phyloP scores from a whole-genome alignment of 352 stramenopile species.

The Phytophthora megakarya region DNA sequence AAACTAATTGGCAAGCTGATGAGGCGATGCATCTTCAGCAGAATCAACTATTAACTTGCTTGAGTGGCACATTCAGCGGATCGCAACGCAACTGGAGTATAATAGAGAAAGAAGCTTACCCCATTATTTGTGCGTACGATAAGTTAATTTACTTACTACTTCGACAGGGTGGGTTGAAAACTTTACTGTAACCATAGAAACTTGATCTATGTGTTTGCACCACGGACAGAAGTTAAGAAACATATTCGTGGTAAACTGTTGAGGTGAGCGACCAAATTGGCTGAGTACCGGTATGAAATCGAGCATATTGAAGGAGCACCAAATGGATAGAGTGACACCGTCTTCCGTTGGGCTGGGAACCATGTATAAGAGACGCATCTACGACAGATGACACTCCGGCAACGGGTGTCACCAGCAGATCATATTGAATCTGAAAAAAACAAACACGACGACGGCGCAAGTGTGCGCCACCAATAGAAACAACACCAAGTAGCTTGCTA shows the following conservation, averaged over 20 bases:
- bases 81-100: not conserved
- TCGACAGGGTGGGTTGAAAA: not conserved
- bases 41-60: not conserved
- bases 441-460: too few species aligned
- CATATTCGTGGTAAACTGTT: not conserved
- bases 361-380: too few species aligned
- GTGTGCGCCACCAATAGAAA: too few species aligned
- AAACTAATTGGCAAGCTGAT: too few species aligned
- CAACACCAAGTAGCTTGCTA: too few species aligned
- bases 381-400: too few species aligned
- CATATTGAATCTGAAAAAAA: too few species aligned
- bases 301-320: not conserved
- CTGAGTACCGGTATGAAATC: not conserved
- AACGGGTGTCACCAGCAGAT: too few species aligned
- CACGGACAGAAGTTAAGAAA: not conserved
- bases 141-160: not conserved
- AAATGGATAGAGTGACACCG: too few species aligned
- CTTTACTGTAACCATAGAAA: not conserved
- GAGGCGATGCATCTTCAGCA: constrained; percentile 7
- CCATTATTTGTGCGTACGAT: too few species aligned
- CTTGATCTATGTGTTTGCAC: not conserved
- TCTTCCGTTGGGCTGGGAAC: too few species aligned
- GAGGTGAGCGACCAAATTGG: not conserved
- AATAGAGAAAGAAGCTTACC: not conserved
- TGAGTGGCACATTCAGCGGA: not conserved